Evolutionary conservation across 768 basidiomycete species (phyloP).

Genomic region (Panus rudis): DNA sequence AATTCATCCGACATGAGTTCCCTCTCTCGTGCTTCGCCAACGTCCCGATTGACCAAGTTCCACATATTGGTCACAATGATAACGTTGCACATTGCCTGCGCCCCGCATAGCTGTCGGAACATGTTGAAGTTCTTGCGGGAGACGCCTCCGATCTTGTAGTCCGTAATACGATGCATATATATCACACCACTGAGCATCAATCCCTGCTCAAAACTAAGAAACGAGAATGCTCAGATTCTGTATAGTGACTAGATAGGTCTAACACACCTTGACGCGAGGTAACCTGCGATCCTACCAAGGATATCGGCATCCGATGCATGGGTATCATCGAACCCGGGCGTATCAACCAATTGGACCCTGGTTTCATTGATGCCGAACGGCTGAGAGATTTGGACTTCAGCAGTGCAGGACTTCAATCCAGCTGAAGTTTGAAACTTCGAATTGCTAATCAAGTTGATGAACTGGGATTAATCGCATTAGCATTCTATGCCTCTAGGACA

Average conservation of each 20-base stretch:
- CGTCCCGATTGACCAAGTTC: constrained; percentile 8
- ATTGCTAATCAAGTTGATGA: constrained; percentile 46
- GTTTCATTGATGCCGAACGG: constrained; percentile 38
- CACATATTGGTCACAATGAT: constrained; percentile 24
- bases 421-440: constrained; percentile 40
- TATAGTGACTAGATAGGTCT: neutral
- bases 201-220: constrained; percentile 9
- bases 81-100: constrained; percentile 13
- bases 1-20: constrained; percentile 3
- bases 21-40: constrained; percentile 7
- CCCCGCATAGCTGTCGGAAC: constrained; percentile 19
- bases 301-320: constrained; percentile 9
- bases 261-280: constrained; percentile 5
- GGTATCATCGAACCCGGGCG: constrained; percentile 52
- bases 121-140: constrained; percentile 11
- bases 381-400: constrained; percentile 34
- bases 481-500: neutral
- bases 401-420: constrained; percentile 44
- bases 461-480: constrained; percentile 25
- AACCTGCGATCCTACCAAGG: constrained; percentile 7
- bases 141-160: constrained; percentile 14
- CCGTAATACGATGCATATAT: constrained; percentile 20
- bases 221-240: neutral
- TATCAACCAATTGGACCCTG: constrained; percentile 45
- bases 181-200: constrained; percentile 15